These are phyloP conservation scores for Coffea canephora DNA, from an alignment of 257 asterid genomes.

Conservation along the genomic window DNA sequence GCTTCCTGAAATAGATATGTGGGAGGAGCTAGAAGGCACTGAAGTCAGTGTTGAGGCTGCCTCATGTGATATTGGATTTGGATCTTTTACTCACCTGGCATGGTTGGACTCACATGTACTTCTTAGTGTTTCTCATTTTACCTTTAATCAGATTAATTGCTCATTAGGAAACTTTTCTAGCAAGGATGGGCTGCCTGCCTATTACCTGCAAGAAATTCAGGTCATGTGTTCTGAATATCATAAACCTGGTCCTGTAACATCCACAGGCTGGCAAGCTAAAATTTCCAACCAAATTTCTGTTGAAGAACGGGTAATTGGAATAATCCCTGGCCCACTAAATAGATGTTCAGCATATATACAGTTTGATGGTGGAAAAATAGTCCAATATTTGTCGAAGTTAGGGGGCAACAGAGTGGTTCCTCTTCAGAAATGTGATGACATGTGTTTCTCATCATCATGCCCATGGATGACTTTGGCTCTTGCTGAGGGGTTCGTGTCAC, in stretches of 20 bases:
- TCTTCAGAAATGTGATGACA: slow-evolving; percentile 58
- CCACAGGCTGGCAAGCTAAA: slow-evolving; percentile 80
- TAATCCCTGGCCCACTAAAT: slow-evolving; percentile 41
- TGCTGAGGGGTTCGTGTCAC: slow-evolving; percentile 38
- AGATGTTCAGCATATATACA: slow-evolving; percentile 65
- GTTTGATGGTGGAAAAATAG: slow-evolving; percentile 76
- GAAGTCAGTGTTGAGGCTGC: slow-evolving; percentile 56
- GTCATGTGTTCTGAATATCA: slow-evolving; percentile 64
- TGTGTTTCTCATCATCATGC: slow-evolving; percentile 68
- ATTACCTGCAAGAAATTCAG: slow-evolving; percentile 70
- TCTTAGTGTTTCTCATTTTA: slow-evolving; percentile 46
- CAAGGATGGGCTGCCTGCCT: slow-evolving; percentile 40
- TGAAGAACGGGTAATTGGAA: slow-evolving; percentile 59
- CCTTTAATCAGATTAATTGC: slow-evolving; percentile 24
- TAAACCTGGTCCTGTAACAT: slow-evolving; percentile 60
- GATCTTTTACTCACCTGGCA: slow-evolving; percentile 52
- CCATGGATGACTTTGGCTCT: slow-evolving; percentile 70
- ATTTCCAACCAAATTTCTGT: slow-evolving; percentile 44
- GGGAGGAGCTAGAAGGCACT: slow-evolving; percentile 92
- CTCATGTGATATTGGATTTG: slow-evolving; percentile 35
- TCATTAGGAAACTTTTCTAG: slow-evolving; percentile 19
- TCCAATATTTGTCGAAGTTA: slow-evolving; percentile 55
- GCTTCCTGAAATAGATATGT: slow-evolving; percentile 71
- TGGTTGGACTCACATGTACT: slow-evolving; percentile 79
- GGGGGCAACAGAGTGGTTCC: slow-evolving; percentile 37